These are phyloP conservation scores for Leccinum broughii DNA, from an alignment of 768 basidiomycete species.

Conservation along the genomic window DNA sequence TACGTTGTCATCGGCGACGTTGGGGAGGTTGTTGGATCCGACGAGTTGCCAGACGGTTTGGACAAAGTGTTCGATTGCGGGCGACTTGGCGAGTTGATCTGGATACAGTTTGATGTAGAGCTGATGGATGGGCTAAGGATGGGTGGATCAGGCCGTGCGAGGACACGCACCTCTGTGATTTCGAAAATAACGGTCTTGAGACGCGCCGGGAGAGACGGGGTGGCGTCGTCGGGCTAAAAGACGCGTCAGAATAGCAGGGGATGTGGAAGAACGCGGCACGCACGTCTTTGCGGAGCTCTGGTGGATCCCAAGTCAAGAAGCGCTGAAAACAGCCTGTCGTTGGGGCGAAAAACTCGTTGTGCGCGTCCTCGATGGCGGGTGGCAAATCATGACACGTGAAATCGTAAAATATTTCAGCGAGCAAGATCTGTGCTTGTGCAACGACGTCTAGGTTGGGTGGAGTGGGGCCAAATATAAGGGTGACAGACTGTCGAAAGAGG, in stretches of 20 bases:
- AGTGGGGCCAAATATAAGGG: conserved; percentile 46
- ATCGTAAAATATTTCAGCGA: conserved; percentile 90
- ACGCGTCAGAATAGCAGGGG: conserved; percentile 7
- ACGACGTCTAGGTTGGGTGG: conserved; percentile 47
- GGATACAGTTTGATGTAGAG: conserved; percentile 83
- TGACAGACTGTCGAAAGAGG: conserved; percentile 71
- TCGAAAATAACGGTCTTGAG: conserved; percentile 90
- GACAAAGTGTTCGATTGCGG: conserved; percentile 72
- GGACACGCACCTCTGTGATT: conserved; percentile 69
- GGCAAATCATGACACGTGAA: conserved; percentile 95
- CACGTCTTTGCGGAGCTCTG: conserved; percentile 68
- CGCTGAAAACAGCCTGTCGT: conserved; percentile 71
- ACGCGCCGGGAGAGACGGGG: conserved; percentile 83
- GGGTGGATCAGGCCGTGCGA: neutral
- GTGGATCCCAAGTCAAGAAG: conserved; percentile 80
- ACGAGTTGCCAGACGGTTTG: conserved; percentile 89
- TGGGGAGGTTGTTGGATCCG: conserved; percentile 63
- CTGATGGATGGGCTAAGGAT: conserved; percentile 34
- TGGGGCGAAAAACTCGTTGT: conserved; percentile 78
- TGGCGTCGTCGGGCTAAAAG: conserved; percentile 71
- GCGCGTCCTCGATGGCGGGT: conserved; percentile 87
- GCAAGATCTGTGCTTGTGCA: conserved; percentile 73
- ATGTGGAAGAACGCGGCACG: conserved; percentile 3
- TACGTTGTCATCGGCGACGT: conserved; percentile 74
- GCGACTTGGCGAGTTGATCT: conserved; percentile 66